These are phyloP conservation scores for Erodium moschatum DNA, from an alignment of 441 rosid genomes.

Conservation along the genomic window DNA sequence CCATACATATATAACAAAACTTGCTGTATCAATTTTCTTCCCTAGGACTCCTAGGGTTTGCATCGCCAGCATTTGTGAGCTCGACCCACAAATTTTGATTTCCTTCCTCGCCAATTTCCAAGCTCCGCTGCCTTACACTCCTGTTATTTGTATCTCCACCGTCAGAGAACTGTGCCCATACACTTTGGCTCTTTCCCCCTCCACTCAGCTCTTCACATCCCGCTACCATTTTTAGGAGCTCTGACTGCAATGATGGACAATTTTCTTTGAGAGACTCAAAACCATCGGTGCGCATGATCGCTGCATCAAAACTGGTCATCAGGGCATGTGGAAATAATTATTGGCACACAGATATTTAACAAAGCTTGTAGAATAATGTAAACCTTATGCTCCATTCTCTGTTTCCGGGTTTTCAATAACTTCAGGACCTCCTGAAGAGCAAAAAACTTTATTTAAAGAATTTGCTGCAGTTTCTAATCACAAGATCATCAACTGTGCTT, in stretches of 20 bases:
- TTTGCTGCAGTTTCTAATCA: constrained; percentile 21
- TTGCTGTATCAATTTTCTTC: constrained; percentile 37
- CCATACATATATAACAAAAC: constrained; percentile 24
- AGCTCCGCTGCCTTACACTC: constrained; percentile 44
- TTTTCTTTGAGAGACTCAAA: constrained; percentile 44
- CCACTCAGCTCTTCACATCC: constrained; percentile 64
- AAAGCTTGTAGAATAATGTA: constrained; percentile 5
- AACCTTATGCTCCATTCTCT: constrained; percentile 14
- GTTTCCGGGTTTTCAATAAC: constrained; percentile 24
- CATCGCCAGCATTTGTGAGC: constrained; percentile 66
- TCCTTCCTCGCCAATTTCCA: constrained; percentile 65
- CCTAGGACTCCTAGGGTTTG: constrained; percentile 54
- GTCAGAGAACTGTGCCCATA: constrained; percentile 56
- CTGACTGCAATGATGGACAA: constrained; percentile 39
- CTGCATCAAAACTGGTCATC: constrained; percentile 31
- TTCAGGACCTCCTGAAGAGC: constrained; percentile 25
- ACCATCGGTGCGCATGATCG: constrained; percentile 54
- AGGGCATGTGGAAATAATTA: not conserved
- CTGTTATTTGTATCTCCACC: constrained; percentile 48
- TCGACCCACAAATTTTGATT: constrained; percentile 77
- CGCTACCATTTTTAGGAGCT: constrained; percentile 50
- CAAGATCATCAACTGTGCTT: constrained; percentile 15
- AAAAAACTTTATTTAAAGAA: constrained; percentile 21
- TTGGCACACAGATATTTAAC: not conserved
- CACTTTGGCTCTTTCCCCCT: constrained; percentile 49